A percentile compares a stretch with the other conserved stretches of the same genome.
Evolutionary conservation across 805 yeast genomes (phyloP).

Genomic region (Myxozyma sirexii): DNA sequence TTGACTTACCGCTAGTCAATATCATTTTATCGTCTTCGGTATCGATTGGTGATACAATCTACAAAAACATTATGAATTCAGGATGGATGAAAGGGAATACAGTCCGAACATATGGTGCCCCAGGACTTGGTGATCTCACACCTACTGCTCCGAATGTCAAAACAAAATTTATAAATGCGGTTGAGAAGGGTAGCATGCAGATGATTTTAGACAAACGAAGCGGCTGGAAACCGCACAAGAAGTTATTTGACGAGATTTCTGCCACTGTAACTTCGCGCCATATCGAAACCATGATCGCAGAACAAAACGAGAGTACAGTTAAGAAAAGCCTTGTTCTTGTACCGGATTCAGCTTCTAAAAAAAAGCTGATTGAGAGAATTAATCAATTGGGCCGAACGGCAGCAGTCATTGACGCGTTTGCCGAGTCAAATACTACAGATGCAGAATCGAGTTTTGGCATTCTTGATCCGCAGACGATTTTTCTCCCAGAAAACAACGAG

Average conservation of each 20-base stretch:
- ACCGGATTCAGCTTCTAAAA: constrained; percentile 20
- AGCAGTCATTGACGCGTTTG: neutral
- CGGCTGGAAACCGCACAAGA: neutral
- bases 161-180: neutral
- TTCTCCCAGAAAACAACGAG: neutral
- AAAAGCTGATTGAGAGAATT: constrained; percentile 1
- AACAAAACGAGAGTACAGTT: neutral
- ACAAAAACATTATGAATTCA: neutral
- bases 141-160: neutral
- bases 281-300: constrained; percentile 1
- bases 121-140: neutral
- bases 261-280: constrained; percentile 2
- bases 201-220: neutral
- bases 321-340: constrained; percentile 21
- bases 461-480: constrained; percentile 12
- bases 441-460: constrained; percentile 1
- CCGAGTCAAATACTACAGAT: neutral
- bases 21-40: constrained; percentile 15
- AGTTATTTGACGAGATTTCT: neutral
- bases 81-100: neutral
- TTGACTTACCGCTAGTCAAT: constrained; percentile 8
- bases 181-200: neutral
- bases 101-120: constrained; percentile 8
- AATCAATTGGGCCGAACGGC: neutral
- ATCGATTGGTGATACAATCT: constrained; percentile 3